Percentiles rank a stretch among this genome's conserved stretches.
Conservation (phyloP, 2,329 filamentous ascomycete species). For the Ceratocystis harringtonii region DNA sequence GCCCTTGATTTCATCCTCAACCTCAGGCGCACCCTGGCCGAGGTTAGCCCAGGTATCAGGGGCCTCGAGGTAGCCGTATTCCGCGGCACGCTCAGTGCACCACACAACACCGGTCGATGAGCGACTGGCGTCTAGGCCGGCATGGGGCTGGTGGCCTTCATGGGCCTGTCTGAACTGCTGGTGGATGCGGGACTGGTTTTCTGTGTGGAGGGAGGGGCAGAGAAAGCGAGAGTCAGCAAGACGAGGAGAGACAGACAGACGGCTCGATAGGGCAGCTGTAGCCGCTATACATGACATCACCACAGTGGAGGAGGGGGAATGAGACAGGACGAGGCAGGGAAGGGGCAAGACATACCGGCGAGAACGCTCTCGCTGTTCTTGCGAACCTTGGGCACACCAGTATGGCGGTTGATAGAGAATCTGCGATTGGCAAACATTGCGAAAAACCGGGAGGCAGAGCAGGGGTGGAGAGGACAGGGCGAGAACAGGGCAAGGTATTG, state of each 20-base stretch:
- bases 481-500: not conserved
- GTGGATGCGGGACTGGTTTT: slow-evolving; percentile 71
- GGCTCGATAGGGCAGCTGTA: not conserved
- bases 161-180: slow-evolving; percentile 79
- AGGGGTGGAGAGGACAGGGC: not conserved
- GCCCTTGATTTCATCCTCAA: slow-evolving; percentile 80
- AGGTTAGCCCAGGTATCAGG: slow-evolving; percentile 81
- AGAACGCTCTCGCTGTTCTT: slow-evolving; percentile 17
- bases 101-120: slow-evolving; percentile 90
- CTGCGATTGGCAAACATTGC: slow-evolving; percentile 41
- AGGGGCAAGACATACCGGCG: slow-evolving; percentile 8
- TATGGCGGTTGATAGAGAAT: slow-evolving; percentile 53
- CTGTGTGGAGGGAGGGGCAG: slow-evolving; percentile 29
- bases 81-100: slow-evolving; percentile 74
- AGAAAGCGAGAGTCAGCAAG: not conserved
- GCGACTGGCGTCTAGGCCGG: slow-evolving; percentile 74
- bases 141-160: slow-evolving; percentile 80
- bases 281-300: slow-evolving; percentile 2
- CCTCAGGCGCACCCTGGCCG: slow-evolving; percentile 85
- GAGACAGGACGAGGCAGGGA: too few species aligned
- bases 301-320: not conserved
- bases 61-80: slow-evolving; percentile 75
- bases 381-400: slow-evolving; percentile 39
- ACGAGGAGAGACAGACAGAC: not conserved
- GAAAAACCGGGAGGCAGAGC: slow-evolving; percentile 6